A percentile compares a stretch with the other conserved stretches of the same genome.
Conservation (phyloP, 208 protist genomes). For the Trichomonas vaginalis region DNA sequence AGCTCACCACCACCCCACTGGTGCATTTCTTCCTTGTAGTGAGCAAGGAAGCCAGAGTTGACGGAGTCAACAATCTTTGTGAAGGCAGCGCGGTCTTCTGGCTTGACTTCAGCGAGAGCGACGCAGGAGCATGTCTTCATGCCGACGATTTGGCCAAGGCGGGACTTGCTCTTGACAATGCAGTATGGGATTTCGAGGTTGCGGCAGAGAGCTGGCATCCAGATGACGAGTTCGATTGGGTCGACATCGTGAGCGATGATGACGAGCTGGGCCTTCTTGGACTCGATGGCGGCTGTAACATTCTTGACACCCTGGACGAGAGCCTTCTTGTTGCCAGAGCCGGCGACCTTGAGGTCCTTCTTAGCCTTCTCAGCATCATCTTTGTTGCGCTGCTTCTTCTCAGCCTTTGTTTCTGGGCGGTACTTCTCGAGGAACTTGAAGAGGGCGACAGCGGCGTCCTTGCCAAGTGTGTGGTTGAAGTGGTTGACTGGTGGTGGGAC, state of each 20-base stretch:
- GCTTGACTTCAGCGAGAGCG: conserved; percentile 74
- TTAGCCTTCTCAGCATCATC: conserved; percentile 53
- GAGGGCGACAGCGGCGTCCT: conserved; percentile 34
- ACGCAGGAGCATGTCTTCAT: conserved; percentile 80
- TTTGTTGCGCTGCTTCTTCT: conserved; percentile 74
- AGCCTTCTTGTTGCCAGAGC: conserved; percentile 62
- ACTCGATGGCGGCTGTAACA: conserved; percentile 85
- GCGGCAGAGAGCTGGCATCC: conserved; percentile 91
- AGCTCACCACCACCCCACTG: conserved; percentile 16
- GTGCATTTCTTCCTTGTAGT: conserved; percentile 16
- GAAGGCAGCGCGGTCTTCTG: conserved; percentile 48
- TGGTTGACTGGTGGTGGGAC: conserved; percentile 73
- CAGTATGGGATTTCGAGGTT: conserved; percentile 95
- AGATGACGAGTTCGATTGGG: conserved; percentile 95
- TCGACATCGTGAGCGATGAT: conserved; percentile 98
- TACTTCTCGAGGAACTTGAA: conserved; percentile 71
- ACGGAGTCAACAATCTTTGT: conserved; percentile 3
- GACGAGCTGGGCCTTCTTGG: conserved; percentile 92
- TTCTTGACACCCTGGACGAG: conserved; percentile 89
- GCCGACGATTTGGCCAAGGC: conserved; percentile 82
- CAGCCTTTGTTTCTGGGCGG: conserved; percentile 52
- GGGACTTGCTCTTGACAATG: conserved; percentile 96
- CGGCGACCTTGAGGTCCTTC: conserved; percentile 39
- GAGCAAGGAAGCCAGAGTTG: not conserved
- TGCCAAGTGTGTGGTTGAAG: conserved; percentile 63